Conservation (phyloP, 805 yeast genomes). For the Candida pini region DNA sequence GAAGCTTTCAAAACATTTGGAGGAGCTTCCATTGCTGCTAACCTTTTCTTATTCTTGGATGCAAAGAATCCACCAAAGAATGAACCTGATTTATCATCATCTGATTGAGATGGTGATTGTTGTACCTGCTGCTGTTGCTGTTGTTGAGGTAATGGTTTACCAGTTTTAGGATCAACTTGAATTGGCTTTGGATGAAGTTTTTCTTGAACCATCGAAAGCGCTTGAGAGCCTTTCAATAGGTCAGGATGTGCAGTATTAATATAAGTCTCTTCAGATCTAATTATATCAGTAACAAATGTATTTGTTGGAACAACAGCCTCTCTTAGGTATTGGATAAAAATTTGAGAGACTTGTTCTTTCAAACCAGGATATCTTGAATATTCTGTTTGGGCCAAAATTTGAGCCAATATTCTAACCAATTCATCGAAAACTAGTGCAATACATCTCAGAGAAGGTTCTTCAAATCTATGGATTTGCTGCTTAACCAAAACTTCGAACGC, state of each 20-base stretch:
- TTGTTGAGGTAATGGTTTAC: slow-evolving; percentile 57
- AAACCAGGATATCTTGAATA: slow-evolving; percentile 87
- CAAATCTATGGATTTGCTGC: slow-evolving; percentile 89
- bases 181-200: slow-evolving; percentile 75
- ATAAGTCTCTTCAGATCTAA: slow-evolving; percentile 83
- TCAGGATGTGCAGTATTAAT: slow-evolving; percentile 98
- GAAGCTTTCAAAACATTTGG: slow-evolving; percentile 92
- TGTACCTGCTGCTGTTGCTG: slow-evolving; percentile 28
- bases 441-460: slow-evolving; percentile 87
- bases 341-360: slow-evolving; percentile 78
- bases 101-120: slow-evolving; percentile 24
- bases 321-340: slow-evolving; percentile 74
- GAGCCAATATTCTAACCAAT: slow-evolving; percentile 82
- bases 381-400: slow-evolving; percentile 74
- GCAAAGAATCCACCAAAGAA: slow-evolving; percentile 96
- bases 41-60: slow-evolving; percentile 85
- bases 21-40: slow-evolving; percentile 96
- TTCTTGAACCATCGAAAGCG: slow-evolving; percentile 89
- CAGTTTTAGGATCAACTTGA: slow-evolving; percentile 83
- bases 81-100: slow-evolving; percentile 58
- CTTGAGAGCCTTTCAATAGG: slow-evolving; percentile 88
- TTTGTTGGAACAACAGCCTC: slow-evolving; percentile 80
- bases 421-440: slow-evolving; percentile 90
- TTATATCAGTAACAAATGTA: slow-evolving; percentile 76
- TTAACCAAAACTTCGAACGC: slow-evolving; percentile 95